These are phyloP conservation scores for Russula lepida DNA, from an alignment of 768 basidiomycete genomes.

Conservation along the genomic window DNA sequence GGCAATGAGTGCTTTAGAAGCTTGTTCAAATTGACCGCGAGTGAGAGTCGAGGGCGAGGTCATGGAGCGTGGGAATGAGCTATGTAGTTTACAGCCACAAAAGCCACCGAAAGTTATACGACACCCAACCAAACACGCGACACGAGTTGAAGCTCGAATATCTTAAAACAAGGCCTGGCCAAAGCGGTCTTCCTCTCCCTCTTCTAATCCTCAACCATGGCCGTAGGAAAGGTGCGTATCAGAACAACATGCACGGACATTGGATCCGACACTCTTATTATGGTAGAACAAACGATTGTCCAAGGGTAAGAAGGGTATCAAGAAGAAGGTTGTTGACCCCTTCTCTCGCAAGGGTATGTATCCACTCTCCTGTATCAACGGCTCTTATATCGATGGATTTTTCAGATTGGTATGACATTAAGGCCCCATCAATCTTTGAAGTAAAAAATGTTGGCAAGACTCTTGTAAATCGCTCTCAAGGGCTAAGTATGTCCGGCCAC, in stretches of 20 bases:
- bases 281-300: slow-evolving; percentile 92
- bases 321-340: slow-evolving; percentile 99
- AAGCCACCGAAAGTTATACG: slow-evolving; percentile 21
- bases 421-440: slow-evolving; percentile 97
- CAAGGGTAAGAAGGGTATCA: slow-evolving; percentile 98
- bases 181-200: slow-evolving; percentile 36
- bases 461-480: slow-evolving; percentile 94
- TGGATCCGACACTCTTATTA: not conserved
- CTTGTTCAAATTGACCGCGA: slow-evolving; percentile 50
- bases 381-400: not conserved
- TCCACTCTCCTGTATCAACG: not conserved
- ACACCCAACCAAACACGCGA: slow-evolving; percentile 11
- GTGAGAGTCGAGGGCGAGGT: slow-evolving; percentile 39
- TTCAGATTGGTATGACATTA: slow-evolving; percentile 98
- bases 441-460: slow-evolving; percentile 97
- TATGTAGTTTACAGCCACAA: no score
- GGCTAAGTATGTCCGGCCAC: slow-evolving; percentile 69
- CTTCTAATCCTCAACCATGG: slow-evolving; percentile 48
- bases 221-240: slow-evolving; percentile 76
- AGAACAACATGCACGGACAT: not conserved
- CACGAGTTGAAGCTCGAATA: slow-evolving; percentile 18
- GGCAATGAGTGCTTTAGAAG: slow-evolving; percentile 45
- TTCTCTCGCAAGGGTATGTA: slow-evolving; percentile 94
- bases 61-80: slow-evolving; percentile 23
- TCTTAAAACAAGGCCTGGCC: slow-evolving; percentile 42